These are phyloP conservation scores for Penicillium carneum DNA, from an alignment of 2,329 filamentous ascomycete genomes.

Conservation along the genomic window DNA sequence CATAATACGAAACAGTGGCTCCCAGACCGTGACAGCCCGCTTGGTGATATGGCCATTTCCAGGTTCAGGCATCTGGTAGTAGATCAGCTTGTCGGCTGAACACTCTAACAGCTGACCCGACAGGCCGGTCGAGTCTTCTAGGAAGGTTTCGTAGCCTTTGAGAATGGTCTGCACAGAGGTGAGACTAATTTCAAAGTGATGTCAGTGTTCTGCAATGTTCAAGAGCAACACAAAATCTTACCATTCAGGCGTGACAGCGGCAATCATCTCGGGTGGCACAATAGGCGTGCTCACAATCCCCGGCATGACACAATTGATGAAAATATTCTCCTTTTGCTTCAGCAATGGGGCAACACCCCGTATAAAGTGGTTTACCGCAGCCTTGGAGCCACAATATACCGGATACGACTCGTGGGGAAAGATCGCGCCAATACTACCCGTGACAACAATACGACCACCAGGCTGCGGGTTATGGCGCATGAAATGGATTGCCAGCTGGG, in stretches of 20 bases:
- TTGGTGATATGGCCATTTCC: slow-evolving; percentile 54
- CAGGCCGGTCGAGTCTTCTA: slow-evolving; percentile 54
- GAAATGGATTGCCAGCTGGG: slow-evolving; percentile 60
- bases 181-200: slow-evolving; percentile 31
- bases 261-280: slow-evolving; percentile 55
- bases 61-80: slow-evolving; percentile 47
- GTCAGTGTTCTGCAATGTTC: not conserved
- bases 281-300: slow-evolving; percentile 58
- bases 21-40: slow-evolving; percentile 58
- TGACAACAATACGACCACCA: slow-evolving; percentile 57
- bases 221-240: slow-evolving; percentile 13
- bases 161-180: slow-evolving; percentile 57
- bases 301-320: slow-evolving; percentile 59
- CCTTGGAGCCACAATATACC: slow-evolving; percentile 62
- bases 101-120: slow-evolving; percentile 58
- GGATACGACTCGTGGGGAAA: slow-evolving; percentile 57
- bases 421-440: slow-evolving; percentile 54
- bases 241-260: slow-evolving; percentile 49
- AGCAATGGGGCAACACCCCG: slow-evolving; percentile 51
- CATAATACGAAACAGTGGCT: slow-evolving; percentile 56
- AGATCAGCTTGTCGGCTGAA: slow-evolving; percentile 53
- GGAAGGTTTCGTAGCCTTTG: slow-evolving; percentile 55
- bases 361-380: slow-evolving; percentile 55
- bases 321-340: slow-evolving; percentile 57
- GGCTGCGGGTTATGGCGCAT: slow-evolving; percentile 59